Base-by-base conservation (phyloP, 345 rosid genomes). In the Gossypium longicalyx region DNA sequence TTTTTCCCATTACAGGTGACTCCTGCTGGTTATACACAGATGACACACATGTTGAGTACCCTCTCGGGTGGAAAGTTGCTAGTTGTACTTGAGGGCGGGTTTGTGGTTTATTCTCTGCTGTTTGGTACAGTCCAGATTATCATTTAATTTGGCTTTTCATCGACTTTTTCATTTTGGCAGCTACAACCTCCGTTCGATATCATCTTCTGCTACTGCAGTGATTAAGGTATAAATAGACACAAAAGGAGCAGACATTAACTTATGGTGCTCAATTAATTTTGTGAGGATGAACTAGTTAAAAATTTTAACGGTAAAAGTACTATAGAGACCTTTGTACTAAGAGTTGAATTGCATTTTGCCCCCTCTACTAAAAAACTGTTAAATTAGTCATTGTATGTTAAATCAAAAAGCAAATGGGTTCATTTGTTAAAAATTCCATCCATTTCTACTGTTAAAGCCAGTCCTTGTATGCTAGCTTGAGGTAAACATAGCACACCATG, bases 81-180 rank as follows among this genome's bases (percentile, higher is more conserved):
- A 60, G 94, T 93, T 66, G 87, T 95, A 82, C 98, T 95, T 22
- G 98, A 95, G 91, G 99, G 97, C 87, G 97, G 99, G 98, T 93
- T 74, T 9, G 87, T 80, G 63, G 34, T 77, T 72, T 70, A n/a
- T 57, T 58, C 58, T 73, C 34, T 65, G 56, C 58, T 47, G 59
- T 62, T 70, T 65, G 12, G 48, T 72, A 57, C 41, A 51, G 52
- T 63, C 47, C 76, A 69, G 44, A 57, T 68, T 47, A 44, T 59
- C 44, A 52, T 74, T 12, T 7, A 16, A 47, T 66, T 38, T 8
- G 12, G 56, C 64, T 60, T 23, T 68, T 59, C 75, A 67, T 53
- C 45, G 34, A 25, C 41, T 17, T 41, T 5, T 69, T 62, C 49
- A 11, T 76, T 68, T 84, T 69, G 72, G 90, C 93, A 93, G 96